Percentiles rank a stretch among this genome's conserved stretches.
Conservation (phyloP, 169 alveolate species). For the Eimeria necatrix region DNA sequence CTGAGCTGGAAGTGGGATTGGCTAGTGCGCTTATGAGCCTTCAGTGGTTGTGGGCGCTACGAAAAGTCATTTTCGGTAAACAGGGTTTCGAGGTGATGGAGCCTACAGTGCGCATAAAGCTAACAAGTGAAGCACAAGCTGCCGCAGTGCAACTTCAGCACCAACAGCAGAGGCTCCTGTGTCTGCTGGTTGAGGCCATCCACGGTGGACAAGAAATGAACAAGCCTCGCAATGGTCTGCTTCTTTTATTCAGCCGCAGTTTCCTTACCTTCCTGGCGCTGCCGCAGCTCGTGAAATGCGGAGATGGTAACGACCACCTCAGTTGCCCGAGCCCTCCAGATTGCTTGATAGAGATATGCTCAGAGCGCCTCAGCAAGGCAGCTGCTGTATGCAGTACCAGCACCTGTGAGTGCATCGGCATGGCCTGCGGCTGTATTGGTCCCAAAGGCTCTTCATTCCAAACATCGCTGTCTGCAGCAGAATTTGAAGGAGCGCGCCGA, state of each 20-base stretch:
- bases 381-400: slow-evolving; percentile 41
- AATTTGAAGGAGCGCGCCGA: slow-evolving; percentile 50
- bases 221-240: not conserved
- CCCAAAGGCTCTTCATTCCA: not conserved
- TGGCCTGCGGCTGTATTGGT: slow-evolving; percentile 31
- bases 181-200: slow-evolving; percentile 9
- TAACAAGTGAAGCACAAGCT: not conserved
- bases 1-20: not conserved
- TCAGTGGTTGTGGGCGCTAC: slow-evolving; percentile 64
- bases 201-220: not conserved
- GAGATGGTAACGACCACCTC: not conserved
- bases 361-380: slow-evolving; percentile 31
- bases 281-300: slow-evolving; percentile 24
- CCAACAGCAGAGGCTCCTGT: slow-evolving; percentile 39
- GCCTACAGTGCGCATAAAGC: not conserved
- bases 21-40: slow-evolving; percentile 26
- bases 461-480: slow-evolving; percentile 30
- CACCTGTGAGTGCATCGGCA: not conserved
- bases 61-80: not conserved
- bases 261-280: slow-evolving; percentile 34
- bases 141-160: slow-evolving; percentile 60
- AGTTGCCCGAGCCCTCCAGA: slow-evolving; percentile 54
- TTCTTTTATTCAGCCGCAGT: slow-evolving; percentile 51
- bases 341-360: not conserved
- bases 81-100: not conserved